A percentile compares a stretch with the other conserved stretches of the same genome.
phyloP scores from a whole-genome alignment of 2,329 filamentous ascomycete genomes.

The Alternaria dauci region DNA sequence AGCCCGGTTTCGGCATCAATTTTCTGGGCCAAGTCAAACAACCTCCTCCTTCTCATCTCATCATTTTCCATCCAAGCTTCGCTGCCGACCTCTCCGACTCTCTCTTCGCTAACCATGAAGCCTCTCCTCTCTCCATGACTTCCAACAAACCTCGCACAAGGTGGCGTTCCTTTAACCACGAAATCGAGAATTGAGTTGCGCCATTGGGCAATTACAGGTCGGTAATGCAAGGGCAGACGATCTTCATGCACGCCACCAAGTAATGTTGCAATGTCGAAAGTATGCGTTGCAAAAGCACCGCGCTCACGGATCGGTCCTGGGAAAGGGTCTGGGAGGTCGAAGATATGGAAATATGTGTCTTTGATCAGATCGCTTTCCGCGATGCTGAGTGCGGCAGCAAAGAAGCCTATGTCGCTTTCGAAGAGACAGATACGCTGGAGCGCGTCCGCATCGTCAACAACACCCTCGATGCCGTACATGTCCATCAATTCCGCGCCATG shows the following conservation, averaged over 20 bases:
- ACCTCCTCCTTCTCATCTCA: constrained; percentile 10
- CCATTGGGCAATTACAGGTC: constrained; percentile 14
- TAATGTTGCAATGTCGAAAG: constrained; percentile 28
- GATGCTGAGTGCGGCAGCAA: constrained; percentile 22
- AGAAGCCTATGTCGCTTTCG: constrained; percentile 31
- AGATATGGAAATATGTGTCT: constrained; percentile 27
- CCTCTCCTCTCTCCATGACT: constrained; percentile 1
- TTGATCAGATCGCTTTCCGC: constrained; percentile 13
- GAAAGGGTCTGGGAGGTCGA: constrained; percentile 29
- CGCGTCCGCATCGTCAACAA: constrained; percentile 13
- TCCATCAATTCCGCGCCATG: constrained; percentile 5
- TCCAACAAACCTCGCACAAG: constrained; percentile 16
- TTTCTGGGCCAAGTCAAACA: constrained; percentile 21
- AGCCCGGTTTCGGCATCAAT: constrained; percentile 17
- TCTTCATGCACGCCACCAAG: constrained; percentile 26
- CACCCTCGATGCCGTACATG: constrained; percentile 5
- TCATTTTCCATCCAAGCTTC: constrained; percentile 16
- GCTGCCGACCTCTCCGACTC: constrained; percentile 19
- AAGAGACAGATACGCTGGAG: constrained; percentile 27
- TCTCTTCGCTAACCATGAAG: constrained; percentile 17
- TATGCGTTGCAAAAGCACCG: constrained; percentile 26
- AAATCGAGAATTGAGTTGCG: constrained; percentile 24
- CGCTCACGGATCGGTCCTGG: constrained; percentile 18
- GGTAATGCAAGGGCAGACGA: constrained; percentile 16
- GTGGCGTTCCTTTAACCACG: constrained; percentile 15